These are phyloP conservation scores for Lotmaria passim DNA, from an alignment of 208 protist genomes.

Conservation along the genomic window DNA sequence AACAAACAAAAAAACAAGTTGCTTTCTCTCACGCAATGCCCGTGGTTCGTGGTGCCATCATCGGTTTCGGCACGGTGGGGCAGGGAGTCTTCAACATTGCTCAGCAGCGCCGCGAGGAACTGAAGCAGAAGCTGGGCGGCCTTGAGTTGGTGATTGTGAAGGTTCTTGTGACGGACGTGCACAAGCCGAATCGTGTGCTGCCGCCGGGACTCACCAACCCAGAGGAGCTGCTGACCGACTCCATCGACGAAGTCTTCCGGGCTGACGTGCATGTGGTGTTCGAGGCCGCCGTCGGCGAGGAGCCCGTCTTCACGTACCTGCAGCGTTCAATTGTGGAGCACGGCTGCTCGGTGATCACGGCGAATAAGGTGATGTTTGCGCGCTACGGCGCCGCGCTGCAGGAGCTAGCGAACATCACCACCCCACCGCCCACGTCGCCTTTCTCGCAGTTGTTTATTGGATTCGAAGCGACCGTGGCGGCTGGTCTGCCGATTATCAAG, in stretches of 20 bases:
- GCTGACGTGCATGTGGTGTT: constrained; percentile 38
- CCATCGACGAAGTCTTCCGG: constrained; percentile 28
- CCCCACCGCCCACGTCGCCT: constrained; percentile 19
- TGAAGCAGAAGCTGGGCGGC: constrained; percentile 31
- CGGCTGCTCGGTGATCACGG: constrained; percentile 40
- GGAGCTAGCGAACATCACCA: constrained; percentile 28
- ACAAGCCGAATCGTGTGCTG: constrained; percentile 11
- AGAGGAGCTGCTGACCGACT: constrained; percentile 35
- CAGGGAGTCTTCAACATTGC: constrained; percentile 45
- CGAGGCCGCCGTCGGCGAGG: constrained; percentile 41
- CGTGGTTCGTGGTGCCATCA: constrained; percentile 33
- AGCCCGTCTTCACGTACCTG: constrained; percentile 40
- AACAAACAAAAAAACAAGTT: no score
- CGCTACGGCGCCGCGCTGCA: constrained; percentile 36
- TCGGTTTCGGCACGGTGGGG: constrained; percentile 50
- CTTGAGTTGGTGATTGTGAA: constrained; percentile 36
- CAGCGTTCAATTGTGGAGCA: constrained; percentile 32
- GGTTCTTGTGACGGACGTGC: constrained; percentile 34
- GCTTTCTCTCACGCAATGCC: no score
- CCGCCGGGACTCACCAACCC: constrained; percentile 24
- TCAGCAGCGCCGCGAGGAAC: constrained; percentile 35
- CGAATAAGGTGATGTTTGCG: constrained; percentile 52
- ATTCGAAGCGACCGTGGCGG: constrained; percentile 42
- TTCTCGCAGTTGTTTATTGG: constrained; percentile 28
- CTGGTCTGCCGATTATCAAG: constrained; percentile 44